A percentile compares a stretch with the other conserved stretches of the same genome.
These are phyloP conservation scores for Secale cereale DNA, from an alignment of 176 grass and related monocot species.

Conservation along the genomic window DNA sequence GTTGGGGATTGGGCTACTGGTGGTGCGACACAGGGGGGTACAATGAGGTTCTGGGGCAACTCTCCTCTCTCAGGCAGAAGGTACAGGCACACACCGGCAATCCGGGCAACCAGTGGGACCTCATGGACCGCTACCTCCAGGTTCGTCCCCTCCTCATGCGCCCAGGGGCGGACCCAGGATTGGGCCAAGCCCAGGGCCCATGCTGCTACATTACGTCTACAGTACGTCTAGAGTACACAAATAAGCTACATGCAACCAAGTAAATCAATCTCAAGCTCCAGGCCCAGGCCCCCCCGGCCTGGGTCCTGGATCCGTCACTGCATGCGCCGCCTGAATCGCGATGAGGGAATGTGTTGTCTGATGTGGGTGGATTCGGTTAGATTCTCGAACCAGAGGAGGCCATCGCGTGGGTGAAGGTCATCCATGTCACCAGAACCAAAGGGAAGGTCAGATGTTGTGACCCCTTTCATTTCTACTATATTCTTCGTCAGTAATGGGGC, in stretches of 20 bases:
- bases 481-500: not conserved
- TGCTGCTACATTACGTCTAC: no score
- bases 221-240: no score
- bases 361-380: not conserved
- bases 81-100: conserved; percentile 64
- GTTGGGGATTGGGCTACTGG: not conserved
- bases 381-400: conserved; percentile 52
- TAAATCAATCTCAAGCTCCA: no score
- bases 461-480: not conserved
- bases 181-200: no score
- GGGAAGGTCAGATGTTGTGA: conserved; percentile 56
- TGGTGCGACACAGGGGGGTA: conserved; percentile 34
- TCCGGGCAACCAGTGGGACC: conserved; percentile 70
- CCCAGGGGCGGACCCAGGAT: no score
- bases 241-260: no score
- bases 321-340: not conserved
- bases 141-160: conserved; percentile 25
- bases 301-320: no score
- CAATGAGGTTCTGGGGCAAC: conserved; percentile 59
- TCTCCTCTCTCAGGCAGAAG: conserved; percentile 71
- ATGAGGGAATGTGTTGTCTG: not conserved
- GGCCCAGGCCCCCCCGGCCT: no score
- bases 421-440: conserved; percentile 88
- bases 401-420: conserved; percentile 66
- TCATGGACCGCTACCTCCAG: conserved; percentile 79